Evolutionary conservation across 2,329 filamentous ascomycete genomes (phyloP).

Genomic region (Plenodomus biglobosus): DNA sequence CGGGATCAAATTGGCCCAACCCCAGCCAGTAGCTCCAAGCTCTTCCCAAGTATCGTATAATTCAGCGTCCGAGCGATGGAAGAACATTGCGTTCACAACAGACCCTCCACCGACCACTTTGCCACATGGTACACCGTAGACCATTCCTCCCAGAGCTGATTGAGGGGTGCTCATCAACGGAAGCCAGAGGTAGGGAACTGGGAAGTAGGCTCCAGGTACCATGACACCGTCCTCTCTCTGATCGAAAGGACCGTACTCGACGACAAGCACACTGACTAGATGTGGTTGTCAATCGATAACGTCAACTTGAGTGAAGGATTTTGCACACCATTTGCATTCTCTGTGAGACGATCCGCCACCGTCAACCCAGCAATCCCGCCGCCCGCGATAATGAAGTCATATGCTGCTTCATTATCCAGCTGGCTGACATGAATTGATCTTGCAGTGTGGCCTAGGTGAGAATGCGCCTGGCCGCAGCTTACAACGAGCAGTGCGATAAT

Average conservation of each 20-base stretch:
- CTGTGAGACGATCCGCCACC: conserved; percentile 29
- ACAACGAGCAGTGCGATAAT: background rate
- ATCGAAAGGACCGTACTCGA: conserved; percentile 34
- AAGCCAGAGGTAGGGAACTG: conserved; percentile 27
- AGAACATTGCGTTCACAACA: conserved; percentile 42
- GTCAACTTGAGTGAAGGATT: background rate
- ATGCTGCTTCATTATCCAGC: conserved; percentile 9
- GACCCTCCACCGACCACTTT: conserved; percentile 39
- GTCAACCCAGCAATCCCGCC: conserved; percentile 30
- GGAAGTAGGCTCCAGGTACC: conserved; percentile 24
- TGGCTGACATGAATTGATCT: conserved; percentile 9
- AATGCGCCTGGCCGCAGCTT: conserved; percentile 1
- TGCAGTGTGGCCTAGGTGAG: conserved; percentile 9
- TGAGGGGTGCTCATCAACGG: conserved; percentile 23
- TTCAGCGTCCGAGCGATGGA: conserved; percentile 30
- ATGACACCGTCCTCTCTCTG: conserved; percentile 23
- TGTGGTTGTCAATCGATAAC: background rate
- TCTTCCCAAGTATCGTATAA: conserved; percentile 56
- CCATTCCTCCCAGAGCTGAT: conserved; percentile 15
- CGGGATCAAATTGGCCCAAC: conserved; percentile 51
- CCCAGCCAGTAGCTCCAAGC: conserved; percentile 61
- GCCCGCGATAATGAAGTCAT: conserved; percentile 32
- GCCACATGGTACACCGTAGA: conserved; percentile 21
- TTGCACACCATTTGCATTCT: conserved; percentile 19
- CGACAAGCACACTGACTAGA: conserved; percentile 28